Evolutionary conservation across 305 asterid genomes (phyloP).

Genomic region (Fraxinus angustifolia): DNA sequence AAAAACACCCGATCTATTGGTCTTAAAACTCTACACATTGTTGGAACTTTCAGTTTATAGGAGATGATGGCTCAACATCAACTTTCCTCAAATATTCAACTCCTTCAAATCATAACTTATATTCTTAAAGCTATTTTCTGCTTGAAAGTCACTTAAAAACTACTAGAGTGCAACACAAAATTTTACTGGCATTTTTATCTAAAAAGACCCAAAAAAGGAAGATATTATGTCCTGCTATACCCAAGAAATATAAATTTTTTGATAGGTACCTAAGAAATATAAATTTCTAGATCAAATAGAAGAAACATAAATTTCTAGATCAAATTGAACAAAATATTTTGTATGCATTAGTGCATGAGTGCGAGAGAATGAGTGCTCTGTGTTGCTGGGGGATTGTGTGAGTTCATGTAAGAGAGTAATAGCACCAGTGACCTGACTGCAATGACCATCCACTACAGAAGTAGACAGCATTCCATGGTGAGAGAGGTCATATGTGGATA

Average conservation of each 20-base stretch:
- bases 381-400: background rate
- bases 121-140: background rate
- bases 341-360: background rate
- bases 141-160: background rate
- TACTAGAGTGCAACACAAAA: background rate
- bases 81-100: slow-evolving; percentile 5
- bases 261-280: background rate
- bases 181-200: background rate
- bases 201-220: background rate
- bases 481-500: slow-evolving; percentile 51
- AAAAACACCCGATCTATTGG: background rate
- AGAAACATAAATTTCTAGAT: background rate
- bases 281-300: background rate
- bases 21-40: background rate
- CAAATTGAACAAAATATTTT: background rate
- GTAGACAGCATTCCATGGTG: slow-evolving; percentile 64
- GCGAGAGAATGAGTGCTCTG: background rate
- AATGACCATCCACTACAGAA: slow-evolving; percentile 57
- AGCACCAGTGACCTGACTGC: slow-evolving; percentile 53
- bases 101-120: background rate
- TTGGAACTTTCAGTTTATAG: background rate
- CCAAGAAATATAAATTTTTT: background rate
- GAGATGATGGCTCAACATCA: background rate
- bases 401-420: background rate
- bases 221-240: background rate